These are phyloP conservation scores for Candida sanyaensis DNA, from an alignment of 1,139 yeast species.

Conservation along the genomic window DNA sequence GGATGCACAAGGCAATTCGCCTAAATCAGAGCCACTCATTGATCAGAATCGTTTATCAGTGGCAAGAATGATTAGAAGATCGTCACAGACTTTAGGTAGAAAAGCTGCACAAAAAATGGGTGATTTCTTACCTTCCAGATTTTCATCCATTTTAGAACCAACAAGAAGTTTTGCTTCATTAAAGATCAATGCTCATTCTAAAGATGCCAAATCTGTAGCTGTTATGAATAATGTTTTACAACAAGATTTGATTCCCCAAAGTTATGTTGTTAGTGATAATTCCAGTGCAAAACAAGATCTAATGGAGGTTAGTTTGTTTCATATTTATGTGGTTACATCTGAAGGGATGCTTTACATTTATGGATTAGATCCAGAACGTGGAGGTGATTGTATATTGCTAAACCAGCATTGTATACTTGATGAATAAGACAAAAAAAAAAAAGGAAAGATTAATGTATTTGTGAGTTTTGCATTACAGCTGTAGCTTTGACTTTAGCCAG, in stretches of 20 bases:
- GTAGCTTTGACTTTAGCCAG: too few relatives aligned
- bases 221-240: conserved; percentile 51
- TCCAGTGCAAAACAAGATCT: conserved; percentile 28
- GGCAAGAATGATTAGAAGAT: conserved; percentile 63
- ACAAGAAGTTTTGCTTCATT: conserved; percentile 92
- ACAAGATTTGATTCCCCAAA: conserved; percentile 39
- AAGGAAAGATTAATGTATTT: too few relatives aligned
- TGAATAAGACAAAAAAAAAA: conserved; percentile 8
- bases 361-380: conserved; percentile 83
- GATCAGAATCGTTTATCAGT: conserved; percentile 72
- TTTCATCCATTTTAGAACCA: conserved; percentile 87
- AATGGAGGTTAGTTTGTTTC: conserved; percentile 51
- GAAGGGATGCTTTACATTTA: conserved; percentile 87
- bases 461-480: too few relatives aligned
- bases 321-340: conserved; percentile 79
- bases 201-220: conserved; percentile 65
- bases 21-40: conserved; percentile 59
- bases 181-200: conserved; percentile 69
- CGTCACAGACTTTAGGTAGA: conserved; percentile 61
- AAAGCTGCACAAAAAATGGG: conserved; percentile 91
- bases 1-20: conserved; percentile 20
- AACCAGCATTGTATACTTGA: conserved; percentile 62
- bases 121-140: conserved; percentile 78
- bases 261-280: conserved; percentile 24
- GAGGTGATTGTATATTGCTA: conserved; percentile 87